Evolutionary conservation across 2,329 filamentous ascomycete genomes (phyloP).

Genomic region (Macrophomina phaseolina): DNA sequence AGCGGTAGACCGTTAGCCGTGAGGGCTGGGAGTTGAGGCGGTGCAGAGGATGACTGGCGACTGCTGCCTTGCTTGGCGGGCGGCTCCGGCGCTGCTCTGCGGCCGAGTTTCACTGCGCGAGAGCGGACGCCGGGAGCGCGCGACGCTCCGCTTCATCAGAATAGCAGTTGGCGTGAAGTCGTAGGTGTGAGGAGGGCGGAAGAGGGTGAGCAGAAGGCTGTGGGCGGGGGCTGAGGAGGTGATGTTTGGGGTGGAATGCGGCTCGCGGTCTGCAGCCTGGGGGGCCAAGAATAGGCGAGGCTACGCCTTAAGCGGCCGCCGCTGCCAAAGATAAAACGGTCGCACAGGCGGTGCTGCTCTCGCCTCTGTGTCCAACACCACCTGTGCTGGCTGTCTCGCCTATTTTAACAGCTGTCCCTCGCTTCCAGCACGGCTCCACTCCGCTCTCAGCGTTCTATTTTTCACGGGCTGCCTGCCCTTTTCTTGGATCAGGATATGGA

Average conservation of each 20-base stretch:
- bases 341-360: background rate
- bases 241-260: conserved; percentile 5
- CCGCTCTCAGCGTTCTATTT: background rate
- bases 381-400: conserved; percentile 19
- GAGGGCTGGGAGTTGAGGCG: background rate
- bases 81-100: background rate
- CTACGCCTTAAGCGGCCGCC: background rate
- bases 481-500: background rate
- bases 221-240: conserved; percentile 13
- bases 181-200: conserved; percentile 1
- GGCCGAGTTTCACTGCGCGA: background rate
- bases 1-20: conserved; percentile 11
- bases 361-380: background rate
- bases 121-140: background rate
- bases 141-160: background rate
- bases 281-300: conserved; percentile 11
- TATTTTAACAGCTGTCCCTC: conserved; percentile 3
- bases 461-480: background rate
- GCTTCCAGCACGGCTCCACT: background rate
- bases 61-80: conserved; percentile 22
- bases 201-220: conserved; percentile 2
- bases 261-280: background rate
- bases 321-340: conserved; percentile 16
- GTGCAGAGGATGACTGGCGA: conserved; percentile 17
- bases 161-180: conserved; percentile 15